phyloP scores from a whole-genome alignment of 2,329 filamentous ascomycete genomes.

The Rutstroemia sp. region DNA sequence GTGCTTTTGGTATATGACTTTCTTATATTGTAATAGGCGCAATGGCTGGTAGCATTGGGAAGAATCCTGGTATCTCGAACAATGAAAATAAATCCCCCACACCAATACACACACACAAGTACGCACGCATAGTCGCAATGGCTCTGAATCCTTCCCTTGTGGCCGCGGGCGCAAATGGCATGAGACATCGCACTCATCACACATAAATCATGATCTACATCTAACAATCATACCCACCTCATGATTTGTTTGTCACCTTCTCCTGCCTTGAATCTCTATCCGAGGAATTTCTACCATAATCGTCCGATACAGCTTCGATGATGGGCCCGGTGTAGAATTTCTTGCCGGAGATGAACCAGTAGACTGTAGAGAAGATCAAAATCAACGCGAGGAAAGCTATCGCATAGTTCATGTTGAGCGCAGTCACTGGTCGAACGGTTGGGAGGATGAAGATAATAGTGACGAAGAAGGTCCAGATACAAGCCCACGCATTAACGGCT shows the following conservation, averaged over 20 bases:
- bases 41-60: neutral
- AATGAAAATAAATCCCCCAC: neutral
- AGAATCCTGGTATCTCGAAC: neutral
- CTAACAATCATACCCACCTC: conserved; percentile 4
- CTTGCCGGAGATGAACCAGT: conserved; percentile 39
- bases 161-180: neutral
- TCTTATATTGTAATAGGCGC: neutral
- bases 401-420: conserved; percentile 47
- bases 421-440: conserved; percentile 38
- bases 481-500: conserved; percentile 41
- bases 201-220: conserved; percentile 3
- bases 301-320: conserved; percentile 21
- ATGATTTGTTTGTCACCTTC: conserved; percentile 4
- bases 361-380: conserved; percentile 35
- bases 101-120: no score
- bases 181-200: conserved; percentile 4
- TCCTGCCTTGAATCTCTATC: conserved; percentile 6
- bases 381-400: conserved; percentile 41
- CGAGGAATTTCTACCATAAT: conserved; percentile 4
- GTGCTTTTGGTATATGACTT: neutral
- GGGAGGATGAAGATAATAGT: conserved; percentile 47
- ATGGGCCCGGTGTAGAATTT: conserved; percentile 42
- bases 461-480: conserved; percentile 45
- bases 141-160: neutral
- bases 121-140: neutral